Evolutionary conservation across 805 yeast genomes (phyloP), one percentile per base, ranked within the genome.

Genomic region (Maudiozyma saulgeensis): DNA sequence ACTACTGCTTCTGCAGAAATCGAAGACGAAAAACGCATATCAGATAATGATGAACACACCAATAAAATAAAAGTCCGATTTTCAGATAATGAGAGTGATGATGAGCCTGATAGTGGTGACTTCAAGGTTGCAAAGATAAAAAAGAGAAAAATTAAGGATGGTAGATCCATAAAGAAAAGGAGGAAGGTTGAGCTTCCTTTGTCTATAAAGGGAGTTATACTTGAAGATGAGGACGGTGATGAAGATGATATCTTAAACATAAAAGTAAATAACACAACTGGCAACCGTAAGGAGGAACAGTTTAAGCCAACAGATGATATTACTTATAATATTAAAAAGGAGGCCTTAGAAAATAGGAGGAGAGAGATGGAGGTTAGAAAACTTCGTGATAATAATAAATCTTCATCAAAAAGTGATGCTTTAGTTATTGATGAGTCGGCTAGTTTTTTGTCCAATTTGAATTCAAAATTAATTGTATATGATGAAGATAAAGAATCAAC

Each of bases 391-490:
- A n/a, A 46, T 47, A 61, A 6, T 63, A 59, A 8, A 26, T 13
- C 15, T 7, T 13, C 38, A 35, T 18, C 42, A 8, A 19, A 3
- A 2, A 8, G 19, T 23, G 23, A 13, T 12, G 32, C 31, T 8
- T 12, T 72, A 23, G 64, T 70, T 1, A 61, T 74, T 23, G 76
- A 76, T 54, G 76, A 70, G 23, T 76, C 76, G 1, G 61, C 63
- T 1, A 49, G 51, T 16, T 64, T 66, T 47, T 51, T 65, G 12
- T 57, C 58, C 16, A 56, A 58, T 1, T 41, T 65, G 15, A 51
- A 55, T 37, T 23, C 45, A 21, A 45, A n/a, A 16, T 6, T 18
- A 12, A 26, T 37, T 28, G 15, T 12, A 37, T 31, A 26, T 19
- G 43, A 43, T 16, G 28, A 34, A 1, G 46, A 21, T 8, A 34